Conservation (phyloP, 177 flowering plant genomes). For the Tripterygium wilfordii region DNA sequence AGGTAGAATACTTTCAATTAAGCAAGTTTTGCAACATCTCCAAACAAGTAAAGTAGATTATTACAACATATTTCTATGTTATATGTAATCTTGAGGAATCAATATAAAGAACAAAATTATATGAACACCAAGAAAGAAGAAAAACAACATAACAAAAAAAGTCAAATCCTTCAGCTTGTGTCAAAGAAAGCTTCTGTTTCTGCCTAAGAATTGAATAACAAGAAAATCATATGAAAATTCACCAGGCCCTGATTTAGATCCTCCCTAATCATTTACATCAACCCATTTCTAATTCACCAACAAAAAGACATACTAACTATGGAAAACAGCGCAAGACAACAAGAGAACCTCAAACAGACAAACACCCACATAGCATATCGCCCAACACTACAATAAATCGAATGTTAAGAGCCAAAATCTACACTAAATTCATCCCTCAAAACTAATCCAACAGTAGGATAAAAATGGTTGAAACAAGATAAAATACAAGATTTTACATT, state of each 20-base stretch:
- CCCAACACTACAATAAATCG: neutral
- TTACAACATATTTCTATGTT: too few species aligned
- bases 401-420: neutral
- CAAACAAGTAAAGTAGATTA: too few species aligned
- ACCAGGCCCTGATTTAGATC: too few species aligned
- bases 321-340: neutral
- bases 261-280: too few species aligned
- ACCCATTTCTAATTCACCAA: too few species aligned
- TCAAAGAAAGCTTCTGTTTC: too few species aligned
- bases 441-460: conserved; percentile 5
- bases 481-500: neutral
- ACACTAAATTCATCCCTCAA: conserved; percentile 6
- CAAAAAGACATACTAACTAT: too few species aligned
- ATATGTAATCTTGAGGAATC: too few species aligned
- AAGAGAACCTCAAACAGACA: neutral
- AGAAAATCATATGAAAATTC: too few species aligned
- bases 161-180: neutral
- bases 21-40: conserved; percentile 7
- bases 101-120: too few species aligned
- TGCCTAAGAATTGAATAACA: too few species aligned
- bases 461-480: neutral
- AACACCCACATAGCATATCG: conserved; percentile 5
- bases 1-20: too few species aligned
- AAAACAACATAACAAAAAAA: conserved; percentile 7
- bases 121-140: neutral